Percentiles rank a stretch among this genome's conserved stretches.
Evolutionary conservation across 2,329 filamentous ascomycete species (phyloP).

Genomic region (Neofusicoccum ribis): DNA sequence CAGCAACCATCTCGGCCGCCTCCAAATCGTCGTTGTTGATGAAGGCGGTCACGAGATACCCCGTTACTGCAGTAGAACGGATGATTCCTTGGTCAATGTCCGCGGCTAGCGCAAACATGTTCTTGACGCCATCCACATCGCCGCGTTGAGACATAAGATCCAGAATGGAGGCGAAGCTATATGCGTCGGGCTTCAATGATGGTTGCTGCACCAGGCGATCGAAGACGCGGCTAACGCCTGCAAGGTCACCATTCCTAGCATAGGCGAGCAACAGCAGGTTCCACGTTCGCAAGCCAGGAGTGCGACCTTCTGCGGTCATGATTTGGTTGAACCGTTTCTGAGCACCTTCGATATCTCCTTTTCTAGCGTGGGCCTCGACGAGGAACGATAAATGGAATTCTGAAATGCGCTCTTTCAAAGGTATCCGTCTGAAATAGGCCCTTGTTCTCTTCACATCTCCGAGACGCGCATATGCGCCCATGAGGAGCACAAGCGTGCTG

Average conservation of each 20-base stretch:
- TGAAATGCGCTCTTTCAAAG: not conserved
- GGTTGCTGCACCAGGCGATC: constrained; percentile 55
- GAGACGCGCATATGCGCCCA: not conserved
- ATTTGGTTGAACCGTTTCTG: too few relatives aligned
- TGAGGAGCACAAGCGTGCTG: not conserved
- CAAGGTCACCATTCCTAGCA: constrained; percentile 64
- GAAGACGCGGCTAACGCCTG: constrained; percentile 66
- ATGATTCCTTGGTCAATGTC: not conserved
- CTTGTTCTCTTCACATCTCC: not conserved
- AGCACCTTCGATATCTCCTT: constrained; percentile 63
- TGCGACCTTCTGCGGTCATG: too few relatives aligned
- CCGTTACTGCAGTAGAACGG: not conserved
- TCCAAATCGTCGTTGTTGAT: constrained; percentile 48
- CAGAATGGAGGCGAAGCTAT: constrained; percentile 74
- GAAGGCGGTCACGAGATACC: constrained; percentile 64
- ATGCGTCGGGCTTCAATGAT: constrained; percentile 56
- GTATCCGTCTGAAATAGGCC: not conserved
- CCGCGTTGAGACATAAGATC: constrained; percentile 68
- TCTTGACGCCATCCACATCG: constrained; percentile 68
- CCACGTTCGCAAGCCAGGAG: constrained; percentile 56
- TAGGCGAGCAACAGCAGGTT: constrained; percentile 76
- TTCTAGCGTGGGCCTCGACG: constrained; percentile 69
- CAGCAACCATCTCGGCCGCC: constrained; percentile 51
- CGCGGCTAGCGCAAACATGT: constrained; percentile 62
- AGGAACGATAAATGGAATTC: constrained; percentile 36